Evolutionary conservation across 768 basidiomycete species (phyloP).

Genomic region (Boletus sp.): DNA sequence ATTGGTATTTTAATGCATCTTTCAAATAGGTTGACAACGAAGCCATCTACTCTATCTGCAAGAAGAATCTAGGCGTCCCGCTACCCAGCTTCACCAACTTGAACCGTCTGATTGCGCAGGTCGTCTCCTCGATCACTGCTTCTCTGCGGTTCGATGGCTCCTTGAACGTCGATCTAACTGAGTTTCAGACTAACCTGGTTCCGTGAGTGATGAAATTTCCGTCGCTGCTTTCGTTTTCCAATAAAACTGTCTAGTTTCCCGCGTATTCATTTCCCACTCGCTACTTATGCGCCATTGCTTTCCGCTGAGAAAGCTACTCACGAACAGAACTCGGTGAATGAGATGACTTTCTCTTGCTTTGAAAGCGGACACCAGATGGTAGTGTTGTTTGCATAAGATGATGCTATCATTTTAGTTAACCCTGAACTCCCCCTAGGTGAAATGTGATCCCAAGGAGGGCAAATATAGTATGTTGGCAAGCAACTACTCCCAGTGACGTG

Average conservation of each 20-base stretch:
- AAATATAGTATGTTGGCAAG: slow-evolving; percentile 82
- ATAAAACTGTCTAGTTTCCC: slow-evolving; percentile 63
- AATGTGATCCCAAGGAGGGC: slow-evolving; percentile 95
- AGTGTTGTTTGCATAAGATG: neutral
- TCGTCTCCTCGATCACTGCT: slow-evolving; percentile 96
- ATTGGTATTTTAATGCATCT: slow-evolving; percentile 6
- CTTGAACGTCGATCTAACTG: slow-evolving; percentile 94
- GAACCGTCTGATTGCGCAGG: slow-evolving; percentile 96
- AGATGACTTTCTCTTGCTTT: slow-evolving; percentile 99
- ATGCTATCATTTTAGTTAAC: slow-evolving; percentile 1
- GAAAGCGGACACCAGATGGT: slow-evolving; percentile 97
- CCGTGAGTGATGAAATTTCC: slow-evolving; percentile 56
- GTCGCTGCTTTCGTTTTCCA: neutral
- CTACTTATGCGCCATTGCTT: slow-evolving; percentile 92
- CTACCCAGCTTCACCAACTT: slow-evolving; percentile 91
- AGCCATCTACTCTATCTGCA: slow-evolving; percentile 99
- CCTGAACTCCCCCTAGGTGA: slow-evolving; percentile 36
- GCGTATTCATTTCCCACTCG: slow-evolving; percentile 97
- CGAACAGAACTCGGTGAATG: slow-evolving; percentile 95
- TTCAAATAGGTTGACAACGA: slow-evolving; percentile 86
- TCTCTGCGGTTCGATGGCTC: slow-evolving; percentile 97
- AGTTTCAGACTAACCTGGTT: slow-evolving; percentile 98
- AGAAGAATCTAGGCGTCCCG: slow-evolving; percentile 82
- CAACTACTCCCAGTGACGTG: neutral
- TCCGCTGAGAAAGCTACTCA: slow-evolving; percentile 95